Conservation (phyloP, 2,329 filamentous ascomycete species). For the Atkinsonella hypoxylon region DNA sequence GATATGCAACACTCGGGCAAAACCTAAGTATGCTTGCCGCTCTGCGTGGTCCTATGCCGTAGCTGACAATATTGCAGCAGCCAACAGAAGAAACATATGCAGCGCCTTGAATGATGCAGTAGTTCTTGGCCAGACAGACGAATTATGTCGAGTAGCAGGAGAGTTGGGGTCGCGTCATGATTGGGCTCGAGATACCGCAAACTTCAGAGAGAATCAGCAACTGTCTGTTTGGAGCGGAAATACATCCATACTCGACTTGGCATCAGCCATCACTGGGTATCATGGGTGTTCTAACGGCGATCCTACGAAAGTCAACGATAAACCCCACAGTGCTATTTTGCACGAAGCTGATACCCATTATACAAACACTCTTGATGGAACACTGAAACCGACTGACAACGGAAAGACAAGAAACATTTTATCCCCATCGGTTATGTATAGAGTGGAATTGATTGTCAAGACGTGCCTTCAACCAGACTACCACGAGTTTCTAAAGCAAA, state of each 20-base stretch:
- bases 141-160: too few species aligned
- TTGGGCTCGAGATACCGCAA: too few species aligned
- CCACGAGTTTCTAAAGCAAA: background rate
- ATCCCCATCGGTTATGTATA: background rate
- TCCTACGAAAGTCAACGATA: background rate
- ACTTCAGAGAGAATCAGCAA: background rate
- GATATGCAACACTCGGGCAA: too few species aligned
- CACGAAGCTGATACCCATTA: background rate
- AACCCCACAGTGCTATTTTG: too few species aligned
- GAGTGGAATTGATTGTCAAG: background rate
- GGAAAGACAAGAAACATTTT: background rate
- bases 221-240: too few species aligned
- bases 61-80: background rate
- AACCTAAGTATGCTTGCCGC: too few species aligned
- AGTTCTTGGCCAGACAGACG: too few species aligned
- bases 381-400: background rate
- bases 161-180: background rate
- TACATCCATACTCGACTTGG: background rate
- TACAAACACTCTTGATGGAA: background rate
- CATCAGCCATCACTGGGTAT: background rate
- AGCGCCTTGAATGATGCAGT: background rate
- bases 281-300: background rate
- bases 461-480: background rate
- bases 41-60: too few species aligned
- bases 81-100: background rate